Conservation (phyloP, 768 basidiomycete genomes). For the Tylopilus vinaceipallidus region DNA sequence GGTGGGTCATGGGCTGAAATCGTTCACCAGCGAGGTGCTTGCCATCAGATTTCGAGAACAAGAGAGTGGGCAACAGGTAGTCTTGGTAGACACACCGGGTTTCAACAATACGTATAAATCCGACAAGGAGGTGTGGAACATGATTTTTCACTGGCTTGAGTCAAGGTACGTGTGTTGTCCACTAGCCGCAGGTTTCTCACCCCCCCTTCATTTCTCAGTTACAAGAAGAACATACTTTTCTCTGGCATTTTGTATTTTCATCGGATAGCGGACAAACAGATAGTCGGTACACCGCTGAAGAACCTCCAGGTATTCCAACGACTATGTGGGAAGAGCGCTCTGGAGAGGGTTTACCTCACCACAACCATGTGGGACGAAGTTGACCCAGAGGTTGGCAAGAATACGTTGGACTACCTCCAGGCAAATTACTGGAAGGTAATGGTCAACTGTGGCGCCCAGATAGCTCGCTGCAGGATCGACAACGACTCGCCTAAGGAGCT, state of each 20-base stretch:
- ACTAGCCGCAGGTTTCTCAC: too few relatives aligned
- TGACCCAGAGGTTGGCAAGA: slow-evolving; percentile 11
- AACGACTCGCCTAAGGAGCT: slow-evolving; percentile 7
- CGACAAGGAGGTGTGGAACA: too few relatives aligned
- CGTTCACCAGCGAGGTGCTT: too few relatives aligned
- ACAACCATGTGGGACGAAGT: slow-evolving; percentile 29
- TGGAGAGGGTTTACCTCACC: slow-evolving; percentile 33
- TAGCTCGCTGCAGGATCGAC: slow-evolving; percentile 5
- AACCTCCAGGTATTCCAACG: slow-evolving; percentile 34
- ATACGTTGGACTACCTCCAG: slow-evolving; percentile 4
- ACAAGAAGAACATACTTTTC: slow-evolving; percentile 12
- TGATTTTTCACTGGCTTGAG: too few relatives aligned
- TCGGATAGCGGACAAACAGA: slow-evolving; percentile 38
- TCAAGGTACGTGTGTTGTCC: too few relatives aligned
- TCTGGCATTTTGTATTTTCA: slow-evolving; percentile 39
- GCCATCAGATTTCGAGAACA: too few relatives aligned
- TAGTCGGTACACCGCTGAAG: slow-evolving; percentile 32
- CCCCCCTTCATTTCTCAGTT: slow-evolving; percentile 3
- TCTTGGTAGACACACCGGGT: too few relatives aligned
- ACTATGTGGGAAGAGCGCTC: slow-evolving; percentile 28
- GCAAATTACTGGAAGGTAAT: not conserved
- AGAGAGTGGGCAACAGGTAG: too few relatives aligned
- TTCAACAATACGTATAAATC: too few relatives aligned
- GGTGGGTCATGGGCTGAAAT: too few relatives aligned
- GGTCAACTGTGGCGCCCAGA: slow-evolving; percentile 5